Evolutionary conservation across 1,139 yeast species (phyloP).

Genomic region (Kurtzmaniella quercitrusa): DNA sequence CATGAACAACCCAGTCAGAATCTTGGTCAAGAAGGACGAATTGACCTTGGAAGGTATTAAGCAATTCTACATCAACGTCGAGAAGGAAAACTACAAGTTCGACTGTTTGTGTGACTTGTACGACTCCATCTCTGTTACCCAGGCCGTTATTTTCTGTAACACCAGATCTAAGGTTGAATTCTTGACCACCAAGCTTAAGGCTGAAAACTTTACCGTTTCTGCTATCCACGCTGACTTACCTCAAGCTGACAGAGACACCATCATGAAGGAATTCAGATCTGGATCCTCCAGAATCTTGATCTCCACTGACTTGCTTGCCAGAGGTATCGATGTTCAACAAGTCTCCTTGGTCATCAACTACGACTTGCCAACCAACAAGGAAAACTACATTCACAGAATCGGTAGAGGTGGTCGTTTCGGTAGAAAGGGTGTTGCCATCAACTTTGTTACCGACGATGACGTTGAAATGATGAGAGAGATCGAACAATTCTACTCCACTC

Average conservation of each 20-base stretch:
- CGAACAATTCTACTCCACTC: conserved; percentile 97
- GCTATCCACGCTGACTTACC: conserved; percentile 98
- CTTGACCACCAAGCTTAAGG: conserved; percentile 83
- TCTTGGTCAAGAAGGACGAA: conserved; percentile 96
- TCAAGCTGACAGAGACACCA: conserved; percentile 95
- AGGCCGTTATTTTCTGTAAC: conserved; percentile 99
- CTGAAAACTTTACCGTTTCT: conserved; percentile 88
- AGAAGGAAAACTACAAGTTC: conserved; percentile 87
- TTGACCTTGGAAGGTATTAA: conserved; percentile 97
- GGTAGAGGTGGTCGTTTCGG: conserved; percentile 99
- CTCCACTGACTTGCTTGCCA: conserved; percentile 95
- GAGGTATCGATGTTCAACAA: conserved; percentile 99
- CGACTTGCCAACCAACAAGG: conserved; percentile 96
- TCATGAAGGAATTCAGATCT: conserved; percentile 97
- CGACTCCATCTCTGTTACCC: conserved; percentile 97
- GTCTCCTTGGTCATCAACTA: conserved; percentile 96
- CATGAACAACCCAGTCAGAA: conserved; percentile 96
- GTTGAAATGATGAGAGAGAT: conserved; percentile 94
- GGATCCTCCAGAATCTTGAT: conserved; percentile 97
- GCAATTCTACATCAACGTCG: conserved; percentile 94
- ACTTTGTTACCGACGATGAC: conserved; percentile 90
- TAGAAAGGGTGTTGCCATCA: conserved; percentile 99
- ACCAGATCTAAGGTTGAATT: conserved; percentile 96
- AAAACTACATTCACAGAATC: conserved; percentile 98
- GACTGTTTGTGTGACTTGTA: conserved; percentile 96